Evolutionary conservation across 176 grass and related monocot genomes (phyloP), one percentile per base, ranked within the genome.

Genomic region (Triticum monococcum): DNA sequence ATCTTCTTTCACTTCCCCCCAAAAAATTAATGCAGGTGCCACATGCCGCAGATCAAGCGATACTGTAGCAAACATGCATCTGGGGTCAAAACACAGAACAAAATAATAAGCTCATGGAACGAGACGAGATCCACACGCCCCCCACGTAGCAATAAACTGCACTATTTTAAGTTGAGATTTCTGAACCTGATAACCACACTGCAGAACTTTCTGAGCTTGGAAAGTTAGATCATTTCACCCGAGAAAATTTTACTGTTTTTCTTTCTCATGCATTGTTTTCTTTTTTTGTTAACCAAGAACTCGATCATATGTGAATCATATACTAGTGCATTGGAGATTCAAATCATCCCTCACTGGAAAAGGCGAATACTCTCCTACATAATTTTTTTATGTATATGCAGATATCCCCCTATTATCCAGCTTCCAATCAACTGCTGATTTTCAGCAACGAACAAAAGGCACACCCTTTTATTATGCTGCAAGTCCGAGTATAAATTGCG

Each of bases 61-160:
- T 68, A 83, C 64, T 79, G 26, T 81, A 28, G 14, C 10, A 60
- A 41, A 59, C 72, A 65, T 83, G 84, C 79, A 79, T 66, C 24
- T 56, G 24, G 38, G 56, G 60, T 80, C 25, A 91, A 87, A 87
- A 87, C 43, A 86, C 17, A 36, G 25, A 10, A 73, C 50, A 78
- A 17, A 28, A 67, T 43, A 83, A 66, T 46, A 67, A 73, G 52
- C 66, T 3, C 64, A 66, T 35, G 65, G 12, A 60, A 56, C 60
- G 4, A 79, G 41, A 84, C 33, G 59, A 41, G 75, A 68, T 89
- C 61, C 48, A 60, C 23, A 48, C 12, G 32, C 30, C 7, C 9
- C 56, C 33, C 41, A 22, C 17, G 67, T 66, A 74, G 11, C 7
- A 59, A 22, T 84, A 75, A 80, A 87, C 68, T 74, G 33, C 4